phyloP scores from a whole-genome alignment of 371 early-diverging fungal genomes.

The Umbelopsis sp. region DNA sequence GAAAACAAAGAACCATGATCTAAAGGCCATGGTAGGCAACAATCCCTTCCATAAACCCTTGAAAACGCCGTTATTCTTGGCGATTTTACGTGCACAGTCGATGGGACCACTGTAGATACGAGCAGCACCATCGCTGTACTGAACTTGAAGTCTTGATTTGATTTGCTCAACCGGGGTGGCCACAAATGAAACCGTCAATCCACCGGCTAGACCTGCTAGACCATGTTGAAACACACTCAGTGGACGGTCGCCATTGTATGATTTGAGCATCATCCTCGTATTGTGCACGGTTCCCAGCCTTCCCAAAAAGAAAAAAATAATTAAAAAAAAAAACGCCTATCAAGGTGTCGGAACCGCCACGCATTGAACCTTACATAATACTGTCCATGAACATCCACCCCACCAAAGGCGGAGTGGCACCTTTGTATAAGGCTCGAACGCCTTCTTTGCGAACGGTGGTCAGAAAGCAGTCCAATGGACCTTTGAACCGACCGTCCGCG shows the following conservation, averaged over 20 bases:
- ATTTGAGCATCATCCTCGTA: slow-evolving; percentile 70
- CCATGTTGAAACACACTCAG: slow-evolving; percentile 72
- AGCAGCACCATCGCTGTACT: slow-evolving; percentile 76
- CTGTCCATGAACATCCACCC: slow-evolving; percentile 95
- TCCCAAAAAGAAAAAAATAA: background rate
- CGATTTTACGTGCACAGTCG: slow-evolving; percentile 81
- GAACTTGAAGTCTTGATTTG: slow-evolving; percentile 87
- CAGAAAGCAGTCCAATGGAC: slow-evolving; percentile 84
- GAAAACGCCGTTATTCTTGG: slow-evolving; percentile 67
- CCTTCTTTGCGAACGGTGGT: slow-evolving; percentile 80
- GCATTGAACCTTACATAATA: slow-evolving; percentile 58
- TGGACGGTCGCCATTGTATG: slow-evolving; percentile 63
- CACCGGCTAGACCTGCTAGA: slow-evolving; percentile 81
- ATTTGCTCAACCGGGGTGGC: slow-evolving; percentile 92
- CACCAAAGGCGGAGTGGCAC: slow-evolving; percentile 90
- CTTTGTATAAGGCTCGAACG: slow-evolving; percentile 83
- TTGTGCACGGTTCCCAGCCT: slow-evolving; percentile 84
- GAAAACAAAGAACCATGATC: slow-evolving; percentile 88
- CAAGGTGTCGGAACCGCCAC: too few relatives aligned
- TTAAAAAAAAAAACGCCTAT: too few relatives aligned
- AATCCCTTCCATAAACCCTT: slow-evolving; percentile 84
- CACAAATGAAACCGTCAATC: slow-evolving; percentile 85
- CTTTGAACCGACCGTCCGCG: slow-evolving; percentile 78
- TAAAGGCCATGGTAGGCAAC: slow-evolving; percentile 78
- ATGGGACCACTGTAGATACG: slow-evolving; percentile 83